phyloP scores from a whole-genome alignment of 495 filamentous ascomycete species.

The Penicillium malachiteum region DNA sequence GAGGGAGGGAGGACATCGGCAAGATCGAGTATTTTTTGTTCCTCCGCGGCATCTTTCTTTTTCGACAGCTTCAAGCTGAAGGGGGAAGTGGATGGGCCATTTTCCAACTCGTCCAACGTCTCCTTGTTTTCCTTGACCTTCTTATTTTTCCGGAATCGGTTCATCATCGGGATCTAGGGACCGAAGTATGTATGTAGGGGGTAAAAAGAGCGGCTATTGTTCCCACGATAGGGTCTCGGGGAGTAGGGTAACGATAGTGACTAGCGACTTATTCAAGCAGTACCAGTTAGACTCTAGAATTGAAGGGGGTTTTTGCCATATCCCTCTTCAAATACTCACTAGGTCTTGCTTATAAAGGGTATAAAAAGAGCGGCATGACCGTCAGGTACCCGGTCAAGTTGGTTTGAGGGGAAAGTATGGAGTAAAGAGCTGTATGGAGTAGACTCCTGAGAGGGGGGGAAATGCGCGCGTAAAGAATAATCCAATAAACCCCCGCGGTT shows the following conservation, averaged over 20 bases:
- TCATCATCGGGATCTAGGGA: conserved; percentile 51
- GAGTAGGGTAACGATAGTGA: conserved; percentile 9
- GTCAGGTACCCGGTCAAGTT: conserved; percentile 8
- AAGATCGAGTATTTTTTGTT: conserved; percentile 69
- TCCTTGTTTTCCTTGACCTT: conserved; percentile 50
- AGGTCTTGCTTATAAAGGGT: conserved; percentile 17
- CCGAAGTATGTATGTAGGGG: not conserved
- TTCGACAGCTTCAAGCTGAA: conserved; percentile 50
- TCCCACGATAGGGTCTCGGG: not conserved
- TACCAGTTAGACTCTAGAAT: conserved; percentile 3
- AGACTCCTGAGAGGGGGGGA: conserved; percentile 5
- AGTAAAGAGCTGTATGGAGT: conserved; percentile 1
- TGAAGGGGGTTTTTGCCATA: not conserved
- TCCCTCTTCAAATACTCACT: conserved; percentile 15
- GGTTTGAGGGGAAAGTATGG: not conserved
- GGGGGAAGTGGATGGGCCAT: conserved; percentile 13
- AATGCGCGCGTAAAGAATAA: conserved; percentile 4
- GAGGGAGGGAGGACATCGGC: conserved; percentile 70
- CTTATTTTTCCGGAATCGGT: conserved; percentile 71
- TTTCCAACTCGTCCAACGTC: conserved; percentile 16
- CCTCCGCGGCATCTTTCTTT: conserved; percentile 52
- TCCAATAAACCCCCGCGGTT: conserved; percentile 7
- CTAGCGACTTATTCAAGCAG: conserved; percentile 1
- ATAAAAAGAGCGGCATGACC: conserved; percentile 27
- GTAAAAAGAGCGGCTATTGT: conserved; percentile 9